These are phyloP conservation scores for Simplicillium sp. DNA, from an alignment of 2,329 filamentous ascomycete genomes.

Conservation along the genomic window DNA sequence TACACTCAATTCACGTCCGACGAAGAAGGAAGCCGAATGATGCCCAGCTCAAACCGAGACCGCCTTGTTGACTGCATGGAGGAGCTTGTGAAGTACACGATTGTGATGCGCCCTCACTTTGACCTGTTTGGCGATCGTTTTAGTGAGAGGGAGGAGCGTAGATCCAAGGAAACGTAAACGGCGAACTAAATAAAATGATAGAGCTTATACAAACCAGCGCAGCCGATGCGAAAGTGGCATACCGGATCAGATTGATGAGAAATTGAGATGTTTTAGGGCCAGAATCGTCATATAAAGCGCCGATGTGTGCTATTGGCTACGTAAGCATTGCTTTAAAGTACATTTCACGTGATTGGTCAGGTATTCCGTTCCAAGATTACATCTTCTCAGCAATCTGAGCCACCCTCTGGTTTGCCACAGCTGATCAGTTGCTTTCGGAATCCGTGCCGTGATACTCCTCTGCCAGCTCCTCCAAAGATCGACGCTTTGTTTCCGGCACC, in stretches of 20 bases:
- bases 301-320: no score
- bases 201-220: no score
- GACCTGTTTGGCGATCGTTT: slow-evolving; percentile 52
- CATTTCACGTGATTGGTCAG: no score
- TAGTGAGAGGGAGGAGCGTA: slow-evolving; percentile 45
- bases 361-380: no score
- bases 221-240: no score
- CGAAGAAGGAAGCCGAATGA: slow-evolving; percentile 39
- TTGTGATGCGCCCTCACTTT: slow-evolving; percentile 53
- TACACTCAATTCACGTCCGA: slow-evolving; percentile 49
- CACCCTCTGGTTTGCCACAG: no score
- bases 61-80: slow-evolving; percentile 59
- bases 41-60: slow-evolving; percentile 47
- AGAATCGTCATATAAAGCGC: no score
- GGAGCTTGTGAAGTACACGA: slow-evolving; percentile 60
- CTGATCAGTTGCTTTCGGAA: background rate
- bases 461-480: no score
- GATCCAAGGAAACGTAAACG: slow-evolving; percentile 4
- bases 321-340: no score
- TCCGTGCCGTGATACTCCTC: background rate
- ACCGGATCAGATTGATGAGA: no score
- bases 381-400: no score
- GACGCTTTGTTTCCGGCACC: slow-evolving; percentile 73
- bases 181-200: background rate
- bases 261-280: no score